phyloP scores from a whole-genome alignment of 1,139 yeast genomes.

The Saccharomyces hybrid region DNA sequence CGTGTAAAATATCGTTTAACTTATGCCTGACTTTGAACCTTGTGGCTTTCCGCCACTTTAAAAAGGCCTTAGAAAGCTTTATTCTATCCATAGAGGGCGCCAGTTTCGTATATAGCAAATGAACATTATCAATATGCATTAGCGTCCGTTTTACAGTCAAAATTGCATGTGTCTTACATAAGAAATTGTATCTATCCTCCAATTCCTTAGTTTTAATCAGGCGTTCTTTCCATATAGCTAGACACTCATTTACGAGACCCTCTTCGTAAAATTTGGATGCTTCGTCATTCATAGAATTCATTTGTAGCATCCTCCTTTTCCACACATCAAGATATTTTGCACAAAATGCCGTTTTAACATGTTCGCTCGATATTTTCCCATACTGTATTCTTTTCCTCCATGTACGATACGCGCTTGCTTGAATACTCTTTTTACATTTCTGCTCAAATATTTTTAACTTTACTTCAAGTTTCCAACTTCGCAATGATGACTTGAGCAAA shows the following conservation, averaged over 20 bases:
- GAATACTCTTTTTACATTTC: neutral
- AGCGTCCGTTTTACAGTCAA: neutral
- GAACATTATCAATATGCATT: neutral
- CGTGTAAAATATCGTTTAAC: neutral
- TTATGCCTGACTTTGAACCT: neutral
- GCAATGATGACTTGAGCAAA: neutral
- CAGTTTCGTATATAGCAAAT: neutral
- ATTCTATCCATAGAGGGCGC: neutral
- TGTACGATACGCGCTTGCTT: neutral
- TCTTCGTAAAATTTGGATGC: neutral
- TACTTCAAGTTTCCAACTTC: neutral
- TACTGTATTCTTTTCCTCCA: neutral
- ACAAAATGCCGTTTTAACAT: neutral
- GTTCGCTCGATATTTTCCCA: neutral
- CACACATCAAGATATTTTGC: neutral
- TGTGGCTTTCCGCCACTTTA: neutral
- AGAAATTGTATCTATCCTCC: neutral
- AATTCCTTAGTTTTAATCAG: neutral
- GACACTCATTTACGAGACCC: neutral
- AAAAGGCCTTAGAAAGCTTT: neutral
- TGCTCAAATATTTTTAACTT: neutral
- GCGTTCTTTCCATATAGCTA: neutral
- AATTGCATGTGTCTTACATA: neutral
- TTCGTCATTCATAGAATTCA: neutral
- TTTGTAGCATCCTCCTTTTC: neutral